Evolutionary conservation across 169 alveolate species (phyloP).

Genomic region (Cytauxzoon felis): DNA sequence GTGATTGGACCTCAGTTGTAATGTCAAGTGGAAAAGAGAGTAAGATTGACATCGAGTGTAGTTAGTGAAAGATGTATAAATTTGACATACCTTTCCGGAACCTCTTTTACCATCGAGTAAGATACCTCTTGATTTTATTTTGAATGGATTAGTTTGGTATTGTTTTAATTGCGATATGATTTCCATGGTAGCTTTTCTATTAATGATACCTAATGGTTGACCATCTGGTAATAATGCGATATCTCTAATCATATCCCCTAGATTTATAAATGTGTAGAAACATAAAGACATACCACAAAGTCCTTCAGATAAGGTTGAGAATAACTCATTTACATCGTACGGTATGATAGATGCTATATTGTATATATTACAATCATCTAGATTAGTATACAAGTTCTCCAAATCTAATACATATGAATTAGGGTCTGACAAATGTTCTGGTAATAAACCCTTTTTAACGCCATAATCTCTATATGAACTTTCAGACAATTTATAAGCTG

Average conservation of each 20-base stretch:
- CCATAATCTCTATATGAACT: constrained; percentile 59
- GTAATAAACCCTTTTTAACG: constrained; percentile 40
- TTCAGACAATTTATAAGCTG: constrained; percentile 50
- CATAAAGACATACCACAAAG: constrained; percentile 39
- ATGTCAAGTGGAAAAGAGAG: no score
- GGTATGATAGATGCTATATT: constrained; percentile 39
- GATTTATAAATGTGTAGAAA: neutral
- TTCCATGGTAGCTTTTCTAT: constrained; percentile 51
- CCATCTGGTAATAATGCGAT: constrained; percentile 55
- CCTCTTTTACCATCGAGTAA: constrained; percentile 78
- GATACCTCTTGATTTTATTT: constrained; percentile 33
- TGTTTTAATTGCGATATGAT: constrained; percentile 62
- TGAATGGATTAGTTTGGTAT: neutral
- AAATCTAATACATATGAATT: constrained; percentile 29
- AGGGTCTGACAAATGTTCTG: constrained; percentile 37
- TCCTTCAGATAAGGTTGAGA: constrained; percentile 51
- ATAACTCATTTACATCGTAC: constrained; percentile 21
- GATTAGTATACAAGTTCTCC: constrained; percentile 16
- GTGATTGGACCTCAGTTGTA: no score
- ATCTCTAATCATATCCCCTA: constrained; percentile 58
- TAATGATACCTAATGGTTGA: constrained; percentile 55
- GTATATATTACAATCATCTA: constrained; percentile 18
- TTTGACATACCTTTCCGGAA: constrained; percentile 63
- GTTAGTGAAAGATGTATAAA: no score
- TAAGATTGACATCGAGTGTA: no score